These are phyloP conservation scores for Tephrocybe sp. DNA, from an alignment of 768 basidiomycete genomes.

Conservation along the genomic window DNA sequence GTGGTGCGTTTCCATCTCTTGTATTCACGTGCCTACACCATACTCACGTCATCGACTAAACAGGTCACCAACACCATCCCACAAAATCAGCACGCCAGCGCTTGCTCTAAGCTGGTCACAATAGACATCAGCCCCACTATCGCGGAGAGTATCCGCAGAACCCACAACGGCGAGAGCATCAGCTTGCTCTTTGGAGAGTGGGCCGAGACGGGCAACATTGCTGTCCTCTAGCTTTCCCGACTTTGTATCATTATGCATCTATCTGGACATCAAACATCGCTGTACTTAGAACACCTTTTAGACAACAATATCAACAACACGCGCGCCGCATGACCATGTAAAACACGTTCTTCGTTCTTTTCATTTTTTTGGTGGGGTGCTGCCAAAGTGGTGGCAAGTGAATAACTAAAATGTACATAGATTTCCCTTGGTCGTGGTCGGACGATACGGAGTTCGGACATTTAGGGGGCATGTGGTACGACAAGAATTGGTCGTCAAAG, in stretches of 20 bases:
- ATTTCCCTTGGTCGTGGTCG: too few species aligned
- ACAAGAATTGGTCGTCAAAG: too few species aligned
- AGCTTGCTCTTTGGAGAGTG: conserved; percentile 86
- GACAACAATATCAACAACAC: conserved; percentile 12
- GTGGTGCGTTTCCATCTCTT: conserved; percentile 56
- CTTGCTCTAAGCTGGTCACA: conserved; percentile 76
- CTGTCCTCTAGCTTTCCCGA: conserved; percentile 30
- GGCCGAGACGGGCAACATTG: conserved; percentile 51
- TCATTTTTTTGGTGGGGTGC: too few species aligned
- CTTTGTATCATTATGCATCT: conserved; percentile 19
- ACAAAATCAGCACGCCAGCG: conserved; percentile 64
- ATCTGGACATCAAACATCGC: conserved; percentile 8
- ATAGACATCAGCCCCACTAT: conserved; percentile 92
- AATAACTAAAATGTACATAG: too few species aligned
- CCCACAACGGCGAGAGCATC: conserved; percentile 93
- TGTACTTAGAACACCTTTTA: conserved; percentile 11
- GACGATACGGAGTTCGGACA: too few species aligned
- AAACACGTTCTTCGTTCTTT: too few species aligned
- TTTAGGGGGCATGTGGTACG: too few species aligned
- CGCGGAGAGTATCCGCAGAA: conserved; percentile 93
- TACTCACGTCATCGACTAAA: conserved; percentile 6
- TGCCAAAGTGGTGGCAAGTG: too few species aligned
- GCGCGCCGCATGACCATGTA: too few species aligned
- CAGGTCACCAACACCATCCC: conserved; percentile 96
- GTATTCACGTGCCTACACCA: not conserved